Base-by-base conservation (phyloP, 1,139 yeast species). In the Cylindricascospora bacillispora region DNA sequence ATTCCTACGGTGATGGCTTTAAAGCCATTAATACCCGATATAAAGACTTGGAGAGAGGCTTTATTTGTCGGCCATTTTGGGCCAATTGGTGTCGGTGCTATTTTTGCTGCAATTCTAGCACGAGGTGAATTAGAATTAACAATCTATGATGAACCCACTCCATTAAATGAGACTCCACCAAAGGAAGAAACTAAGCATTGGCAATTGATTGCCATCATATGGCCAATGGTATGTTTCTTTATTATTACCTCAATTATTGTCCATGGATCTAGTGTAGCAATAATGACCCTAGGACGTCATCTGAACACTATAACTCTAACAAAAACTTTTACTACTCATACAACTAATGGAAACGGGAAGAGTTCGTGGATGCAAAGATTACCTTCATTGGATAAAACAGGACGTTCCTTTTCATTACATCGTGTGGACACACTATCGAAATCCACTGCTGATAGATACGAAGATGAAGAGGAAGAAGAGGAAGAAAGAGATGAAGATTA, bases 201-300 rank as follows among this genome's bases (percentile, higher is more conserved):
- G 55, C 82, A 70, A 45, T 59, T 85, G 25, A 67, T 89, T 29
- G 74, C 81, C 2, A 57, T 71, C 4, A 67, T 89, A 29, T 89
- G 98, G 97, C 98, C 98, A 1, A 67, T 83, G 6, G 82, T 80
- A 1, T 75, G 89, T 25, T 89, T 89, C 47, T 60, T 89, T 37
- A 83, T 89, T 22, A 64, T 89, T 7, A 70, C 93, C 0, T 85
- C 95, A 2, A 89, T 89, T 45, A 62, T 85, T 16, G 93, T 89
- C 17, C 98, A 89, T 57, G 98, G 98, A 10, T 86, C 97, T 0
- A 85, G 95, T 0, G 94, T 89, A 26, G 98, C 98, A 0, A 95
- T 86, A 4, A 69, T 85, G 41, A 76, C 92, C 4, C 65, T 89
- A 30, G 97, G 97, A 31, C 80, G 76, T 47, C 77, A 92, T 37